These are phyloP conservation scores for Tricholoma terreum DNA, from an alignment of 768 basidiomycete species.

Conservation along the genomic window DNA sequence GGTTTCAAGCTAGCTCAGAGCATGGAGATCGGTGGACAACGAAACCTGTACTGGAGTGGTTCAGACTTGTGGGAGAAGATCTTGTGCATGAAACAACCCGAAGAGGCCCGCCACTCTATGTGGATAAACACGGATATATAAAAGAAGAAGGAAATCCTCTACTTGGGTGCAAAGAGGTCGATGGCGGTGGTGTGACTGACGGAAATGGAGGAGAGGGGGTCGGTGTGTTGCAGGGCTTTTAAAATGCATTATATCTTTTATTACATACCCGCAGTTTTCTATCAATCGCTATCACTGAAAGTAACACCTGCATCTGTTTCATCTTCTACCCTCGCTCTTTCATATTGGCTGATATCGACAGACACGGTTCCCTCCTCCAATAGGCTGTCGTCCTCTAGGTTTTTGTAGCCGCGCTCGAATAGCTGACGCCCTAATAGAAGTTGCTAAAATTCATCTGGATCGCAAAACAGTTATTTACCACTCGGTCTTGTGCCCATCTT, in stretches of 20 bases:
- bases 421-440: conserved; percentile 75
- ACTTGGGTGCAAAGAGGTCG: conserved; percentile 58
- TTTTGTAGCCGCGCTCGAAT: conserved; percentile 74
- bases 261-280: not conserved
- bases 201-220: conserved; percentile 50
- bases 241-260: not conserved
- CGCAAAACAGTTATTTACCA: conserved; percentile 48
- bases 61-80: conserved; percentile 54
- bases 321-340: conserved; percentile 57
- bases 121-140: conserved; percentile 57
- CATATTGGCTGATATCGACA: conserved; percentile 88
- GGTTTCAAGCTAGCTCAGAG: conserved; percentile 53
- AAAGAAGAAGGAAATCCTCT: conserved; percentile 54
- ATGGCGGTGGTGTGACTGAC: conserved; percentile 50
- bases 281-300: conserved; percentile 87
- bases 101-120: conserved; percentile 31
- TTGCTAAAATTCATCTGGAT: not conserved
- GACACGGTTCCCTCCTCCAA: conserved; percentile 84
- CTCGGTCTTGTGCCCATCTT: conserved; percentile 56
- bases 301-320: conserved; percentile 67
- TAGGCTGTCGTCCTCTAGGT: conserved; percentile 76
- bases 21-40: conserved; percentile 60
- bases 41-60: conserved; percentile 72
- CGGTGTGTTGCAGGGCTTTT: conserved; percentile 59
- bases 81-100: conserved; percentile 35